Conservation (phyloP, 2,329 filamentous ascomycete genomes). For the Juglanconis sp. region DNA sequence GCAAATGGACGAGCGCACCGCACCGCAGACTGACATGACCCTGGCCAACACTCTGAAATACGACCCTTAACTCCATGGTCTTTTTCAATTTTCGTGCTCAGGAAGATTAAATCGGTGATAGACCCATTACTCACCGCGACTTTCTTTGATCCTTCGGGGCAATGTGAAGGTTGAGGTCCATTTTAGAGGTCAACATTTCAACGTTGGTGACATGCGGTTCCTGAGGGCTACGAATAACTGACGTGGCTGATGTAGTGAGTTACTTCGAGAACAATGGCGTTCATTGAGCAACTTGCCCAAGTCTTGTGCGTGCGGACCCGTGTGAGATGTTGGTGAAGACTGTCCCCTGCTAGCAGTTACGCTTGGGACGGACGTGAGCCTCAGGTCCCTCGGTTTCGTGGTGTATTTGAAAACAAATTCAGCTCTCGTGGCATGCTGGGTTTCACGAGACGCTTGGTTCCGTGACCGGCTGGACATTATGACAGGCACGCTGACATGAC, state of each 20-base stretch:
- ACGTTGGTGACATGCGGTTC: background rate
- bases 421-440: too few species aligned
- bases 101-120: constrained; percentile 57
- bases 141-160: constrained; percentile 40
- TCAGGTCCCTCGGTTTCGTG: too few species aligned
- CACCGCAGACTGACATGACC: constrained; percentile 23
- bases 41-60: constrained; percentile 83
- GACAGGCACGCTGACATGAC: too few species aligned
- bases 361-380: too few species aligned
- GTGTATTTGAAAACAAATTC: too few species aligned
- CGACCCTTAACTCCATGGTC: constrained; percentile 63
- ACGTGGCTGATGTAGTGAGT: background rate
- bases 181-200: constrained; percentile 60
- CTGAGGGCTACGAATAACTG: background rate
- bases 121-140: constrained; percentile 68
- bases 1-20: background rate
- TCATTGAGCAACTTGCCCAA: background rate
- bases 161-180: constrained; percentile 67
- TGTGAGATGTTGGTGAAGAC: background rate
- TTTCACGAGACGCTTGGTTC: too few species aligned
- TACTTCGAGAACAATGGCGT: background rate
- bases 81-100: constrained; percentile 81
- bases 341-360: too few species aligned
- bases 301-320: background rate
- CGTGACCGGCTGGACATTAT: too few species aligned